Percentiles rank a stretch among this genome's conserved stretches.
Evolutionary conservation across 139 green algal species (phyloP).

Genomic region (Choricystis sp.): DNA sequence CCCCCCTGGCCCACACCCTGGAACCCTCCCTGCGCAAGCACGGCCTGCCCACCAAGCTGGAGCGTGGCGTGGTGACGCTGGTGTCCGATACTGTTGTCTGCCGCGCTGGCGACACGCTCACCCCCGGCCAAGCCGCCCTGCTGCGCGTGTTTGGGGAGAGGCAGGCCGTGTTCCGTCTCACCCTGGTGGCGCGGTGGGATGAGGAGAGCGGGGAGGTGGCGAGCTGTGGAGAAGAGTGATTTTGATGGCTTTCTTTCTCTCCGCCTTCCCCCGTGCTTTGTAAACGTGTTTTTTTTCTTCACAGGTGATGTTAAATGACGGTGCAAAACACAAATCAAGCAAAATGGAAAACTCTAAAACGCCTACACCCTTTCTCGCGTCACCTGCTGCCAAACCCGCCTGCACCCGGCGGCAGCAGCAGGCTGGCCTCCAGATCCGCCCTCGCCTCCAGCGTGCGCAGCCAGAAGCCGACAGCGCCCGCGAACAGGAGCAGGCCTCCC

Average conservation of each 20-base stretch:
- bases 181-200: conserved; percentile 43
- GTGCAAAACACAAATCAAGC: not conserved
- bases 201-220: not conserved
- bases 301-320: not conserved
- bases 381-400: no score
- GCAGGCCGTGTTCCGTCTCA: conserved; percentile 63
- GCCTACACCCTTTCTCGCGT: not conserved
- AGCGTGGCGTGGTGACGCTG: conserved; percentile 82
- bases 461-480: not conserved
- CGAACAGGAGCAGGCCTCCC: not conserved
- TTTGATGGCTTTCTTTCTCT: no score
- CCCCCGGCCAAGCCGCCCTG: conserved; percentile 42
- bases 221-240: no score
- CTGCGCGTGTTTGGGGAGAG: conserved; percentile 73
- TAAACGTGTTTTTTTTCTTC: not conserved
- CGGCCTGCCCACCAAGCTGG: conserved; percentile 80
- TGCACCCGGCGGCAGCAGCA: no score
- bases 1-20: conserved; percentile 79
- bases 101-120: conserved; percentile 48
- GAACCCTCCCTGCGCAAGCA: conserved; percentile 82
- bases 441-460: not conserved
- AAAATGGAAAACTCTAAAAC: not conserved
- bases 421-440: not conserved
- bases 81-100: conserved; percentile 55
- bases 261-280: no score